A percentile compares a stretch with the other conserved stretches of the same genome.
Evolutionary conservation across 2,329 filamentous ascomycete species (phyloP).

Genomic region (Penicillium sp.): DNA sequence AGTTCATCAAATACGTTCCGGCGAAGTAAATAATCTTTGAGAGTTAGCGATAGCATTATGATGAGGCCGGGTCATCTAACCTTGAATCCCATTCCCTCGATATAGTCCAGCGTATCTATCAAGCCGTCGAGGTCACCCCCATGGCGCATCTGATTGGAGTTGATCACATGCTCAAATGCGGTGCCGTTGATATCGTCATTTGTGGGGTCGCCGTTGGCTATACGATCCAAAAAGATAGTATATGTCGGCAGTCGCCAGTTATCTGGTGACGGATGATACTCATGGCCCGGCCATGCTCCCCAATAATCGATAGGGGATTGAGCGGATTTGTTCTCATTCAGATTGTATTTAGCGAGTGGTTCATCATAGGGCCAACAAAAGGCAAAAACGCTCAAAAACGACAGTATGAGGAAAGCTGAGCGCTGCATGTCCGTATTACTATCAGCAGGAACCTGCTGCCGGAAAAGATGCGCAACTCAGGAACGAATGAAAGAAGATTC

Average conservation of each 20-base stretch:
- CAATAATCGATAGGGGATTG: conserved; percentile 56
- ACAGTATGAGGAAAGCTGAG: conserved; percentile 6
- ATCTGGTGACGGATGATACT: conserved; percentile 53
- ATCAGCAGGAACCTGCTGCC: conserved; percentile 5
- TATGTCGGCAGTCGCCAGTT: conserved; percentile 68
- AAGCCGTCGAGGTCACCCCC: conserved; percentile 60
- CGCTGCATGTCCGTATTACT: conserved; percentile 6
- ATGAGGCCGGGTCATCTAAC: conserved; percentile 28
- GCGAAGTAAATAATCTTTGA: conserved; percentile 58
- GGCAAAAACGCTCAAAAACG: conserved; percentile 6
- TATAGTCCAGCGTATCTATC: conserved; percentile 60
- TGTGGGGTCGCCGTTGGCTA: conserved; percentile 61
- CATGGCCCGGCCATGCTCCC: conserved; percentile 53
- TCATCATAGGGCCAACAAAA: conserved; percentile 49
- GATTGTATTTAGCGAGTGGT: conserved; percentile 54
- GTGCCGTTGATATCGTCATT: conserved; percentile 54
- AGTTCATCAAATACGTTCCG: conserved; percentile 62
- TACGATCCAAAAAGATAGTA: conserved; percentile 62
- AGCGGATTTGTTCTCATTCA: conserved; percentile 59
- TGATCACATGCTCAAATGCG: conserved; percentile 58
- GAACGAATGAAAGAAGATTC: background rate
- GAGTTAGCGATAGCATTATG: conserved; percentile 1
- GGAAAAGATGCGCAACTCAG: background rate
- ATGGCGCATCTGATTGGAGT: conserved; percentile 61
- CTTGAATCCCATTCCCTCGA: conserved; percentile 65